Evolutionary conservation across 2,329 filamentous ascomycete species (phyloP), one percentile per base, ranked within the genome.

Genomic region (Alternaria incomplexa): DNA sequence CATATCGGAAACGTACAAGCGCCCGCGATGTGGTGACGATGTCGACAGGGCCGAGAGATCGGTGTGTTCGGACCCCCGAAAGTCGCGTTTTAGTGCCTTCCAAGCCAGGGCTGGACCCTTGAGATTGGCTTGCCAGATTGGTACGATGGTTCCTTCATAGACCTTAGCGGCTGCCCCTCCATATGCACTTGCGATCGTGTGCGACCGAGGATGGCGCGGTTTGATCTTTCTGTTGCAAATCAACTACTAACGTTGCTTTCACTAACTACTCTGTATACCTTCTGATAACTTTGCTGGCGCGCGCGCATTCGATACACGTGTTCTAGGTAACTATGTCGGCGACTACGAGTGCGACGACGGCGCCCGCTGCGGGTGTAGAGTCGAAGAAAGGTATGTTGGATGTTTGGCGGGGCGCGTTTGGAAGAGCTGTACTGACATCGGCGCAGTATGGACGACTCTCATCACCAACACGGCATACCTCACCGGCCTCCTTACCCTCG

Each of bases 391-490:
- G 81, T 75, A 61, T 43, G n/a, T n/a, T 32, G 6, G 61, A 56
- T 26, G 32, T 56, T 25, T 61, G 17, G 32, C 55, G 55, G 32
- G 51, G 53, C 52, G 44, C 57, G 43, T 48, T n/a, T 58, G 50
- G 52, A 60, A 57, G 17, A 10, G 9, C 26, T 5, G 20, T 40
- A 20, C 45, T 59, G 9, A 63, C 54, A 28, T 15, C 11, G n/a
- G 23, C 7, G 32, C 54, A 92, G 93, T 96, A 77, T 97, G 93
- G 93, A 93, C 92, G 26, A 92, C 90, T 11, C 86, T 97, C 69
- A 93, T 97, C 77, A 97, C 93, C 63, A 96, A 96, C 81, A 89
- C 88, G 52, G 85, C 86, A 72, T 97, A 97, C 80, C 89, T 97
- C 64, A 86, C 91, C 6, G 93, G 93, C 50, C 89, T 97, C 54